These are phyloP conservation scores for Pseudonitzschia pungens DNA, from an alignment of 108 stramenopile species.

Conservation along the genomic window DNA sequence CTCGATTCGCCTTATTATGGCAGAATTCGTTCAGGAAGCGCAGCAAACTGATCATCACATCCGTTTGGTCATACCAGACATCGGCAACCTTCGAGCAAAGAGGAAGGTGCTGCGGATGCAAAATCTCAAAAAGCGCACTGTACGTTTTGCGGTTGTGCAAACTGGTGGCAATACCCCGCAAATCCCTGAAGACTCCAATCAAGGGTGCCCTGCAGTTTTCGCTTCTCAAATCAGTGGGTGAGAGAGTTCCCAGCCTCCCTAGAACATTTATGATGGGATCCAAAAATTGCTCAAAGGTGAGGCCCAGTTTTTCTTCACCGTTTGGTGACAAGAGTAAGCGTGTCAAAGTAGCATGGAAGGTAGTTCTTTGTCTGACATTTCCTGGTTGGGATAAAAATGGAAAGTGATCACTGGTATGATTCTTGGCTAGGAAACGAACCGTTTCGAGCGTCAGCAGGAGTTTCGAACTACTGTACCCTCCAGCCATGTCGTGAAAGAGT, in stretches of 20 bases:
- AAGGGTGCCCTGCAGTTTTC: constrained; percentile 75
- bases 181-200: constrained; percentile 92
- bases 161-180: constrained; percentile 89
- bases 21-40: constrained; percentile 97
- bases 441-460: constrained; percentile 92
- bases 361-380: constrained; percentile 90
- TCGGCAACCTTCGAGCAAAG: constrained; percentile 88
- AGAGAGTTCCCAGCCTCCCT: constrained; percentile 62
- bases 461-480: constrained; percentile 93
- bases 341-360: constrained; percentile 92
- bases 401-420: constrained; percentile 95
- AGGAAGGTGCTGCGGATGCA: constrained; percentile 90
- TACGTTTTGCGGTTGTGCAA: constrained; percentile 94
- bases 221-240: constrained; percentile 65
- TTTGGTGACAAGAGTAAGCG: constrained; percentile 86
- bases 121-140: constrained; percentile 87
- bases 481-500: constrained; percentile 94
- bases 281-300: constrained; percentile 93
- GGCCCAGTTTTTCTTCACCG: constrained; percentile 84
- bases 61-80: constrained; percentile 92
- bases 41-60: constrained; percentile 91
- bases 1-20: constrained; percentile 96
- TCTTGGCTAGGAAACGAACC: constrained; percentile 88
- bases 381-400: constrained; percentile 86
- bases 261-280: constrained; percentile 84